Percentiles rank a stretch among this genome's conserved stretches.
Evolutionary conservation across 176 grass and related monocot species (phyloP).

Genomic region (Typha latifolia): DNA sequence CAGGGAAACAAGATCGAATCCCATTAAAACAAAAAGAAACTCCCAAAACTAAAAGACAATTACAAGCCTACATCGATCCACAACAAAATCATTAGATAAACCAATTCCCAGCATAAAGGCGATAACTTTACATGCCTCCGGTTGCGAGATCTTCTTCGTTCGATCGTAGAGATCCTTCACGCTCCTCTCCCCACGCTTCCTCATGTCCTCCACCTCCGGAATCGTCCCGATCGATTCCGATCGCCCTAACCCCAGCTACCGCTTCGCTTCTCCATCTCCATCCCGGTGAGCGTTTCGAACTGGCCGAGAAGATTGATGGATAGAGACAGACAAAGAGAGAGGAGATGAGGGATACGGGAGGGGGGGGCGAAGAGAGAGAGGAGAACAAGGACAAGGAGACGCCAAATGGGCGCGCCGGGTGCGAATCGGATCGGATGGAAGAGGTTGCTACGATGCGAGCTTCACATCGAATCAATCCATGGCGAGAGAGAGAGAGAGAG

Average conservation of each 20-base stretch:
- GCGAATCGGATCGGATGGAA: background rate
- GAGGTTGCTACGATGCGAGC: background rate
- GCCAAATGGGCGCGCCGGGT: background rate
- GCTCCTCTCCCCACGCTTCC: slow-evolving; percentile 27
- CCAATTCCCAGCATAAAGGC: slow-evolving; percentile 5
- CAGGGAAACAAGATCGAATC: no score
- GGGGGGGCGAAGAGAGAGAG: background rate
- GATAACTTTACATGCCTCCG: slow-evolving; percentile 11
- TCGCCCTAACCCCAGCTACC: slow-evolving; percentile 24
- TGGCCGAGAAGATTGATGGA: slow-evolving; percentile 21
- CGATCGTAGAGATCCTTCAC: slow-evolving; percentile 61
- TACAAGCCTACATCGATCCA: background rate
- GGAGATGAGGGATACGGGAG: background rate
- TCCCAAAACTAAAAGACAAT: background rate
- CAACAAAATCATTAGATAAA: background rate
- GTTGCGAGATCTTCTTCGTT: background rate
- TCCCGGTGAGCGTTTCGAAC: background rate
- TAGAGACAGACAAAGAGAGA: background rate
- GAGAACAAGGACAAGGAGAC: background rate
- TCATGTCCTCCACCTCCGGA: slow-evolving; percentile 19
- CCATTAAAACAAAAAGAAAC: no score
- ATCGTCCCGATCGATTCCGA: slow-evolving; percentile 9
- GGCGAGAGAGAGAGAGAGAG: background rate
- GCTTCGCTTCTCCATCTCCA: slow-evolving; percentile 14
- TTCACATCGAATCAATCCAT: slow-evolving; percentile 5